These are phyloP conservation scores for Canavalia gladiata DNA, from an alignment of 306 rosid species.

Conservation along the genomic window DNA sequence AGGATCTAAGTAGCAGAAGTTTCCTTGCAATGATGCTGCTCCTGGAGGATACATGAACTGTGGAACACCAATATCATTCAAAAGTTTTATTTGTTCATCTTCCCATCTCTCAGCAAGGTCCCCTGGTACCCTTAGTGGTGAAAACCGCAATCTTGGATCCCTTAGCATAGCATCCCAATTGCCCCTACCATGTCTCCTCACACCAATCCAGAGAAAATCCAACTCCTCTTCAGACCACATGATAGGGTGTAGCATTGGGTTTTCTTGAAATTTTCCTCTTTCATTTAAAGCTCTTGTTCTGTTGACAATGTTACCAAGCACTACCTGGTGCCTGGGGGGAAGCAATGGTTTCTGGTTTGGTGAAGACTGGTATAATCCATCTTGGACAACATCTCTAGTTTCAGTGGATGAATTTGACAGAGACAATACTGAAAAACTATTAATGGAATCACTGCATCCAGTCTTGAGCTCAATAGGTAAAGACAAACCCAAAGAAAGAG, in stretches of 20 bases:
- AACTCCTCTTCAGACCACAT: constrained; percentile 83
- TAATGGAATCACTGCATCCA: constrained; percentile 50
- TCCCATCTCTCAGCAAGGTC: constrained; percentile 80
- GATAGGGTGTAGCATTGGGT: constrained; percentile 45
- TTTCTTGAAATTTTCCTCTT: constrained; percentile 54
- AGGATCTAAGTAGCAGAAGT: constrained; percentile 46
- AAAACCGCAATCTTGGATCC: constrained; percentile 72
- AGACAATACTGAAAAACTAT: constrained; percentile 53
- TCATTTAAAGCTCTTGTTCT: constrained; percentile 58
- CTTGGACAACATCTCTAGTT: constrained; percentile 56
- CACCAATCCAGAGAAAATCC: constrained; percentile 82
- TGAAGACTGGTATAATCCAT: constrained; percentile 54
- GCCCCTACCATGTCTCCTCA: constrained; percentile 73
- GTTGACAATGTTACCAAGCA: constrained; percentile 61
- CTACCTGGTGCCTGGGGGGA: constrained; percentile 53
- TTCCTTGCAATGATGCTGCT: constrained; percentile 42
- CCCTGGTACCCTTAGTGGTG: constrained; percentile 58
- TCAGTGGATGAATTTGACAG: constrained; percentile 45
- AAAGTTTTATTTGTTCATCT: constrained; percentile 64
- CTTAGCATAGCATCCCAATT: constrained; percentile 76
- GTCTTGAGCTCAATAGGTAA: constrained; percentile 51
- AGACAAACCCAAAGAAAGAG: constrained; percentile 64
- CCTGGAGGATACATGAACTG: constrained; percentile 54
- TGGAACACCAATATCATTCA: constrained; percentile 51
- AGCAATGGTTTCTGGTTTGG: constrained; percentile 46